Percentiles rank a stretch among this genome's conserved stretches.
phyloP scores from a whole-genome alignment of 441 rosid genomes.

The Jatropha multifida region DNA sequence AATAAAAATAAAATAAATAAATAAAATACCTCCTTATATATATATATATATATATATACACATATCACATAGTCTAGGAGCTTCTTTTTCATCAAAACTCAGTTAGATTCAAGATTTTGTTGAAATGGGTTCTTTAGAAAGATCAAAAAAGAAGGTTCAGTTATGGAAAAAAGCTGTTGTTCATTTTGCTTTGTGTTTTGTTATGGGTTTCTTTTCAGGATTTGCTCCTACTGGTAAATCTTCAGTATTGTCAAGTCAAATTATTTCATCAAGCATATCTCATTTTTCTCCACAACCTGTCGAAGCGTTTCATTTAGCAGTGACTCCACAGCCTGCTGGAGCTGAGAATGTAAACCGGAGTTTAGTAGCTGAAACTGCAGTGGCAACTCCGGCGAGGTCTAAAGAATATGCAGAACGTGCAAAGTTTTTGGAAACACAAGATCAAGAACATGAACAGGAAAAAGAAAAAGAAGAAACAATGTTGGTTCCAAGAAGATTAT shows the following conservation, averaged over 20 bases:
- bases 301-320: slow-evolving; percentile 26
- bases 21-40: too few relatives aligned
- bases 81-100: background rate
- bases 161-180: slow-evolving; percentile 80
- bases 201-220: slow-evolving; percentile 90
- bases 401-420: slow-evolving; percentile 25
- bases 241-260: slow-evolving; percentile 36
- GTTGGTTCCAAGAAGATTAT: slow-evolving; percentile 37
- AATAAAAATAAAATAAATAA: too few relatives aligned
- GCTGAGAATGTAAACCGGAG: slow-evolving; percentile 25
- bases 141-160: slow-evolving; percentile 81
- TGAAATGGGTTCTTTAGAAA: slow-evolving; percentile 53
- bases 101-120: slow-evolving; percentile 8
- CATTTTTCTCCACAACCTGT: slow-evolving; percentile 37
- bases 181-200: slow-evolving; percentile 80
- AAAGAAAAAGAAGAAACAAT: slow-evolving; percentile 21
- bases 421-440: slow-evolving; percentile 13
- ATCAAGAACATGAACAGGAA: background rate
- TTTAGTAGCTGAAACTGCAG: slow-evolving; percentile 26
- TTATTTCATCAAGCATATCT: slow-evolving; percentile 26
- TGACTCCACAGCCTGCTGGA: background rate
- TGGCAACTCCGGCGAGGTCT: slow-evolving; percentile 24
- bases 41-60: too few relatives aligned
- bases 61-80: background rate
- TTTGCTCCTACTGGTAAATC: slow-evolving; percentile 67